A percentile compares a stretch with the other conserved stretches of the same genome.
phyloP scores from a whole-genome alignment of 2,329 filamentous ascomycete genomes.

The Aureobasidium sp. region DNA sequence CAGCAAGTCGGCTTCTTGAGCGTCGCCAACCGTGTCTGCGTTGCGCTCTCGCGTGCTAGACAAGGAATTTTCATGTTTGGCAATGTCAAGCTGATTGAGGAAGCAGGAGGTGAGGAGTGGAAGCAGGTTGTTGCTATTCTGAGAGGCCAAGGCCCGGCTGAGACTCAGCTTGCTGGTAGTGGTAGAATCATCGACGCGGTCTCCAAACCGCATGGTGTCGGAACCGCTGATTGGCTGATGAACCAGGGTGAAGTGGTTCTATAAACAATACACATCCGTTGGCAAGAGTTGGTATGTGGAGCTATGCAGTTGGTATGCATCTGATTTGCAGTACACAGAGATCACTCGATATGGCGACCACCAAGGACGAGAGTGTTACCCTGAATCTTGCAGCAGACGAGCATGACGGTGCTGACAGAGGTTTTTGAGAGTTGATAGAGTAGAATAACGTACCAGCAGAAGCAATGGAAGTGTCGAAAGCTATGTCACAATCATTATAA shows the following conservation, averaged over 20 bases:
- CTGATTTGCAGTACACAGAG: no score
- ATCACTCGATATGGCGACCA: no score
- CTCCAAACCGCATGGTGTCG: neutral
- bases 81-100: slow-evolving; percentile 51
- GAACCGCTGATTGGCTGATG: neutral
- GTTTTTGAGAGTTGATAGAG: neutral
- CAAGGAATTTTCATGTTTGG: slow-evolving; percentile 81
- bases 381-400: no score
- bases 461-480: neutral
- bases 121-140: slow-evolving; percentile 6
- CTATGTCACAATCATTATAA: neutral
- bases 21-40: slow-evolving; percentile 56
- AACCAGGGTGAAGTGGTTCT: neutral
- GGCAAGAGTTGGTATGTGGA: neutral
- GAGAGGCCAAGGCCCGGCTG: neutral
- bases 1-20: slow-evolving; percentile 65
- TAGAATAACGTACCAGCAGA: neutral
- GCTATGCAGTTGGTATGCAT: neutral
- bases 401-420: no score
- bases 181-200: neutral
- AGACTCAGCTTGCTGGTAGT: neutral
- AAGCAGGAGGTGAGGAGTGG: slow-evolving; percentile 3
- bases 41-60: slow-evolving; percentile 62
- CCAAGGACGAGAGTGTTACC: no score
- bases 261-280: neutral